Conservation (phyloP, 2,329 filamentous ascomycete genomes). For the Penicillium capsulatum region DNA sequence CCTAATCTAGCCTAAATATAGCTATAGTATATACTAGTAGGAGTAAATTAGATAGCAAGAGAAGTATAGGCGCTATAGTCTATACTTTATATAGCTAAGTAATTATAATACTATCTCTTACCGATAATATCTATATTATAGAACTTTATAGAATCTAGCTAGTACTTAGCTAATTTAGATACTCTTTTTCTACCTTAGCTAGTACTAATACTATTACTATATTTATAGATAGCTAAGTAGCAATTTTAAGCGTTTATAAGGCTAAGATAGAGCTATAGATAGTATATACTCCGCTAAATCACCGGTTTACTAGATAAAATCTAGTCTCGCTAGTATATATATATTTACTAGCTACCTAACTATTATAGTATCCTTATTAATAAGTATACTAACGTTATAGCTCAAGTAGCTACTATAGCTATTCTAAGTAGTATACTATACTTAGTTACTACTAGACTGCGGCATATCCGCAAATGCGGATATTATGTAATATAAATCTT, state of each 20-base stretch:
- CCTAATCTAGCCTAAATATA: not conserved
- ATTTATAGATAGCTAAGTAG: not conserved
- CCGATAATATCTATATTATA: not conserved
- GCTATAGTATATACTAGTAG: not conserved
- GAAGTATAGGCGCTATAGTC: too few species aligned
- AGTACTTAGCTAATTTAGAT: not conserved
- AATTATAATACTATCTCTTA: not conserved
- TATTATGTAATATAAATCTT: too few species aligned
- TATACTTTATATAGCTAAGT: not conserved
- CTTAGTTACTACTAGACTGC: too few species aligned
- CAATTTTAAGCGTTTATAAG: not conserved
- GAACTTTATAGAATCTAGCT: not conserved
- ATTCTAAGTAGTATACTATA: too few species aligned
- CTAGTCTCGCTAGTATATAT: too few species aligned
- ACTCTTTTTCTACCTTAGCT: not conserved
- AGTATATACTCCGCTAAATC: not conserved
- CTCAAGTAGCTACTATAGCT: too few species aligned
- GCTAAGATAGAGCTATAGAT: not conserved
- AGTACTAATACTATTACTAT: not conserved
- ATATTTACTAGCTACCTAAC: too few species aligned
- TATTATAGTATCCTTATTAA: too few species aligned
- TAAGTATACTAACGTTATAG: too few species aligned
- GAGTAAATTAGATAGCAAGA: not conserved
- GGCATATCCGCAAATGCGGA: too few species aligned
- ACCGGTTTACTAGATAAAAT: not conserved